Conservation (phyloP, 441 rosid species). For the Pelargonium cotyledonis region DNA sequence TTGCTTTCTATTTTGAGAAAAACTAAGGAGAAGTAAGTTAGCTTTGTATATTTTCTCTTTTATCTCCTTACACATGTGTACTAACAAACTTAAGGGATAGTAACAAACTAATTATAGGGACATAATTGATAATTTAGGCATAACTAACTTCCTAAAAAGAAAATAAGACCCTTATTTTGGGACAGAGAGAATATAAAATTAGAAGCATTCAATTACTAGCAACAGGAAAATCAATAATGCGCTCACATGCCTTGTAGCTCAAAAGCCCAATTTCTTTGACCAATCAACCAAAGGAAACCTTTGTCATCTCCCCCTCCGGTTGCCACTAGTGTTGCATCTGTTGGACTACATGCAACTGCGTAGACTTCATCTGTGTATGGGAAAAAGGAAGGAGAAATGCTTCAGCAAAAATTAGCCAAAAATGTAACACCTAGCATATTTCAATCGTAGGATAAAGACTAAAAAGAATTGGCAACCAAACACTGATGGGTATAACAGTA, state of each 20-base stretch:
- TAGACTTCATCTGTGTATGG: conserved; percentile 83
- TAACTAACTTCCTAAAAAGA: no score
- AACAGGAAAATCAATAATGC: neutral
- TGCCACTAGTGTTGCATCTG: conserved; percentile 70
- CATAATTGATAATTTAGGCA: no score
- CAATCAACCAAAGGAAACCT: conserved; percentile 79
- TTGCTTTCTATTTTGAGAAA: no score
- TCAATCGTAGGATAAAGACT: neutral
- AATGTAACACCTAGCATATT: neutral
- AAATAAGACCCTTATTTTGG: no score
- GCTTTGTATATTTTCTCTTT: no score
- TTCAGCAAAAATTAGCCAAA: neutral
- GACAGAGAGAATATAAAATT: no score
- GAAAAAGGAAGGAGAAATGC: conserved; percentile 10
- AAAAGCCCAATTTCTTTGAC: conserved; percentile 75
- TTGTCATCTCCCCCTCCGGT: conserved; percentile 89
- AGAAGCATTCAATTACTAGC: neutral
- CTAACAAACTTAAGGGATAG: no score
- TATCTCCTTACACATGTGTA: no score
- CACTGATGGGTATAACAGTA: neutral
- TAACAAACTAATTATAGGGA: no score
- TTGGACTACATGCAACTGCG: conserved; percentile 67
- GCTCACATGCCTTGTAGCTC: conserved; percentile 47
- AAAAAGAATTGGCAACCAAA: neutral
- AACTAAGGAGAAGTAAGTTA: no score